Percentiles rank a stretch among this genome's conserved stretches.
phyloP scores from a whole-genome alignment of 805 yeast species.

The Candida arabinofermentans region DNA sequence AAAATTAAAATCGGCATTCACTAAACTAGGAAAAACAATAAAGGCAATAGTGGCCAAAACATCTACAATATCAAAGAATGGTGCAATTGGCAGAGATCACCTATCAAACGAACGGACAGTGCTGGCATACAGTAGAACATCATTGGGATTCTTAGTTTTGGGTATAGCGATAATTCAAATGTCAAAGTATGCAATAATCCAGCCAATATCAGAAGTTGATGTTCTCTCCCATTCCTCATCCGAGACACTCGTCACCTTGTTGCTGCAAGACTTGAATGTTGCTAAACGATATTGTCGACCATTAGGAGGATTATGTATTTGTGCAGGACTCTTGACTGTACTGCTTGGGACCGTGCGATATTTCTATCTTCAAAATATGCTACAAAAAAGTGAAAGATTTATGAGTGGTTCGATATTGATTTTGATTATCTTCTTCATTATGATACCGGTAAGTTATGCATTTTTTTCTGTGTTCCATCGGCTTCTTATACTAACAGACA shows the following conservation, averaged over 20 bases:
- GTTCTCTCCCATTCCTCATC: background rate
- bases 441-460: conserved; percentile 31
- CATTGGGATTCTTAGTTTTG: conserved; percentile 45
- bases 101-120: conserved; percentile 61
- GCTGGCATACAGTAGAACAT: conserved; percentile 57
- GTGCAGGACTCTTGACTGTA: conserved; percentile 40
- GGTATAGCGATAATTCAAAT: conserved; percentile 55
- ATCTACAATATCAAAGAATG: conserved; percentile 25
- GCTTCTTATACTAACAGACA: too few relatives aligned
- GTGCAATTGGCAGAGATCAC: conserved; percentile 53
- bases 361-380: conserved; percentile 38
- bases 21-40: too few relatives aligned
- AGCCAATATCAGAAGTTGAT: conserved; percentile 9
- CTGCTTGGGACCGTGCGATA: conserved; percentile 42
- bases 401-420: conserved; percentile 37
- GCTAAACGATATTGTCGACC: conserved; percentile 18
- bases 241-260: conserved; percentile 1
- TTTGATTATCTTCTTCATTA: conserved; percentile 30
- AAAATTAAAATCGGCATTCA: too few relatives aligned
- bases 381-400: conserved; percentile 30
- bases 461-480: background rate
- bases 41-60: background rate
- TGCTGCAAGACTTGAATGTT: conserved; percentile 9
- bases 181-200: conserved; percentile 33
- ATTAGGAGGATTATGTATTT: conserved; percentile 33